These are phyloP conservation scores for Podospora sp. DNA, from an alignment of 495 filamentous ascomycete genomes.

Conservation along the genomic window DNA sequence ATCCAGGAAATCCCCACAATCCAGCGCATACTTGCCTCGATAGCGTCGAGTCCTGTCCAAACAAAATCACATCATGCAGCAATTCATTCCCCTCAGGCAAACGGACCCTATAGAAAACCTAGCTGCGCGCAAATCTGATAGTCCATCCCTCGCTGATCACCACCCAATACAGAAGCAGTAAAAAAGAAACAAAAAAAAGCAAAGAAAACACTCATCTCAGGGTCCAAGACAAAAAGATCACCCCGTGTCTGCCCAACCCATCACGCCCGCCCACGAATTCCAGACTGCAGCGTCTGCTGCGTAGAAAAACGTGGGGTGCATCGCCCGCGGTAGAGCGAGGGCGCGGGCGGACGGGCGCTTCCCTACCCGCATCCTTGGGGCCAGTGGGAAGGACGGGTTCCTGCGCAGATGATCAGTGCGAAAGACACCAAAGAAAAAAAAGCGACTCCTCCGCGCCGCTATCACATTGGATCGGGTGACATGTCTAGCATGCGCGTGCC, in stretches of 20 bases:
- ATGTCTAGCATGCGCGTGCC: slow-evolving; percentile 25
- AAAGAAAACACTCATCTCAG: background rate
- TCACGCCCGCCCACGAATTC: slow-evolving; percentile 22
- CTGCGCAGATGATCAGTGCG: slow-evolving; percentile 34
- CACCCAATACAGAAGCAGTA: background rate
- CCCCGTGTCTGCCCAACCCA: slow-evolving; percentile 9
- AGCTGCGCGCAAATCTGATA: background rate
- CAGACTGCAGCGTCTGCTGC: too few species aligned
- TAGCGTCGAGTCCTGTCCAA: background rate
- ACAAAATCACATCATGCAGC: background rate
- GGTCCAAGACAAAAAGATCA: background rate
- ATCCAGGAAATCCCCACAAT: background rate
- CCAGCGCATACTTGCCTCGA: background rate
- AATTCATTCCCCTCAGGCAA: background rate
- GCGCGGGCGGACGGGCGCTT: background rate
- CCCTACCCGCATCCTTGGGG: slow-evolving; percentile 1
- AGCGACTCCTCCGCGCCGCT: background rate
- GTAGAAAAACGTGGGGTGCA: background rate
- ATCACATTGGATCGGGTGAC: slow-evolving; percentile 16
- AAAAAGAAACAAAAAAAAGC: background rate
- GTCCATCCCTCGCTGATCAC: background rate
- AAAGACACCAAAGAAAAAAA: slow-evolving; percentile 9
- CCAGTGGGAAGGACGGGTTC: slow-evolving; percentile 37
- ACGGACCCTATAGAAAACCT: background rate
- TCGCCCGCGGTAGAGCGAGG: background rate